Percentiles rank a stretch among this genome's conserved stretches.
Conservation (phyloP, 495 filamentous ascomycete genomes). For the Neurospora sp. region DNA sequence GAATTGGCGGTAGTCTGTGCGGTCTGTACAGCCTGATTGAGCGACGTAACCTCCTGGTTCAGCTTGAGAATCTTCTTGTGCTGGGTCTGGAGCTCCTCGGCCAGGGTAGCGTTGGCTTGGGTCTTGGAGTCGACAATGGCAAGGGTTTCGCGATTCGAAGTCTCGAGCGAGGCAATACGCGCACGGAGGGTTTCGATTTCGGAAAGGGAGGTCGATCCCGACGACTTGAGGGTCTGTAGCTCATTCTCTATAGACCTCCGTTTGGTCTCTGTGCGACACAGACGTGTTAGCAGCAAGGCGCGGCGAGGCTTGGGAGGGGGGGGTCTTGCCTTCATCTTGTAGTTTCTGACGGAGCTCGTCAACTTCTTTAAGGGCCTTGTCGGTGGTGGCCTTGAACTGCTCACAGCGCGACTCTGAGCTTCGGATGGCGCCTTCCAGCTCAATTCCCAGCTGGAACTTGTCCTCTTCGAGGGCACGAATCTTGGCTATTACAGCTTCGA, state of each 20-base stretch:
- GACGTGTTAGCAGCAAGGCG: conserved; percentile 7
- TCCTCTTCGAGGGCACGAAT: conserved; percentile 76
- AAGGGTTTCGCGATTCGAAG: conserved; percentile 81
- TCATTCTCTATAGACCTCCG: conserved; percentile 60
- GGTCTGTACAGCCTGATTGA: conserved; percentile 73
- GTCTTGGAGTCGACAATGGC: conserved; percentile 83
- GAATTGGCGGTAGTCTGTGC: conserved; percentile 66
- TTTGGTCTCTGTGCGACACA: conserved; percentile 18
- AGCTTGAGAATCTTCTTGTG: conserved; percentile 81
- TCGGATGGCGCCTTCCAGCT: conserved; percentile 79
- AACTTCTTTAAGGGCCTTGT: conserved; percentile 72
- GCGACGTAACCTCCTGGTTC: conserved; percentile 62
- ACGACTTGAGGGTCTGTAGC: conserved; percentile 66
- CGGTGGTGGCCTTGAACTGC: conserved; percentile 65
- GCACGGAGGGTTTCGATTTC: conserved; percentile 66
- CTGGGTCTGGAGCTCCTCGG: conserved; percentile 73
- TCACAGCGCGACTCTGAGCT: conserved; percentile 70
- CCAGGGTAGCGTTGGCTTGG: conserved; percentile 71
- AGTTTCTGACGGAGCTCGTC: conserved; percentile 69
- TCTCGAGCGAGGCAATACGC: conserved; percentile 76
- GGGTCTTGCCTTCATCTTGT: conserved; percentile 67
- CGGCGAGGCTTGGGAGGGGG: neutral
- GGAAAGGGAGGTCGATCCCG: conserved; percentile 61
- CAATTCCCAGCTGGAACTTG: conserved; percentile 79
- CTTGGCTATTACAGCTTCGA: conserved; percentile 58